These are phyloP conservation scores for Aristolochia contorta DNA, from an alignment of 164 flowering plant genomes.

Conservation along the genomic window DNA sequence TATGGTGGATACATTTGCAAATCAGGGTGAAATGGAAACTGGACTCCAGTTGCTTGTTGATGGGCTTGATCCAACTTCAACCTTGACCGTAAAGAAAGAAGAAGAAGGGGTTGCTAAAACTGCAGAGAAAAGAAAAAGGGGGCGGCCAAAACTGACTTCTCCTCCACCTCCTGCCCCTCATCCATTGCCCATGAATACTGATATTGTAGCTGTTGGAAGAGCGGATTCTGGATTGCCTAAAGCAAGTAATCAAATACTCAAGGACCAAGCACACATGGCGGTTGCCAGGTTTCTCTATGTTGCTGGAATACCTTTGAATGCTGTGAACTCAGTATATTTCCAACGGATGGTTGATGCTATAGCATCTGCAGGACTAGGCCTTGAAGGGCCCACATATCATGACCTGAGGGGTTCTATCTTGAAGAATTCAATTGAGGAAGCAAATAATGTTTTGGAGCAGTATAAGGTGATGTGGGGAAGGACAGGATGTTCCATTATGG, in stretches of 20 bases:
- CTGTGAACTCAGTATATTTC: constrained; percentile 64
- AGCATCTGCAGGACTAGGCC: constrained; percentile 42
- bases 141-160: constrained; percentile 24
- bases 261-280: constrained; percentile 46
- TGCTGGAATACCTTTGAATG: constrained; percentile 61
- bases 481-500: constrained; percentile 75
- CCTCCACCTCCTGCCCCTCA: constrained; percentile 10
- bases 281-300: constrained; percentile 72
- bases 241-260: constrained; percentile 27
- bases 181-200: not conserved
- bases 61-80: constrained; percentile 19
- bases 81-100: constrained; percentile 22
- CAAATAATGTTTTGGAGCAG: constrained; percentile 33
- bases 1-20: constrained; percentile 19
- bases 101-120: constrained; percentile 16
- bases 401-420: constrained; percentile 73
- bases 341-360: constrained; percentile 84
- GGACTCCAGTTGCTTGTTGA: constrained; percentile 26
- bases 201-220: constrained; percentile 5
- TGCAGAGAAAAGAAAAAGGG: constrained; percentile 41
- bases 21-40: constrained; percentile 19
- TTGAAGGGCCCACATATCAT: constrained; percentile 43
- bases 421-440: constrained; percentile 62
- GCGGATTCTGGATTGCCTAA: constrained; percentile 13
- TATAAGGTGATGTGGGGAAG: constrained; percentile 42